Percentiles rank a stretch among this genome's conserved stretches.
phyloP scores from a whole-genome alignment of 805 yeast genomes.

The Teunomyces kruisii region DNA sequence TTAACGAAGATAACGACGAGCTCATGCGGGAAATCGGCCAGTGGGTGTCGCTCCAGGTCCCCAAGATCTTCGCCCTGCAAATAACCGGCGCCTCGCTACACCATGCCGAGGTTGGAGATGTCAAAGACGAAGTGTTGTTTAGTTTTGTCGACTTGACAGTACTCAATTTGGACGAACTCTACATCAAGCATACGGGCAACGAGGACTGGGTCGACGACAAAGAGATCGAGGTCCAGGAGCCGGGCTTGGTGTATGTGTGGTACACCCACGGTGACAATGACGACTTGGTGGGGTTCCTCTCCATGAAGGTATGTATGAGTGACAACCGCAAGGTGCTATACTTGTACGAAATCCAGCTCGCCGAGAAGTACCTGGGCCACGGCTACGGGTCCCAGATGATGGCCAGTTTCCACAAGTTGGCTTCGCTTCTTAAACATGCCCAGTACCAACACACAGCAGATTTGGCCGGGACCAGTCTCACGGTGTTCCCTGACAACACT shows the following conservation, averaged over 20 bases:
- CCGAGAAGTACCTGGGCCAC: constrained; percentile 28
- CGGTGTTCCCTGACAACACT: constrained; percentile 50
- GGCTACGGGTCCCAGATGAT: constrained; percentile 44
- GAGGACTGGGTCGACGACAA: constrained; percentile 42
- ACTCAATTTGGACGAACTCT: constrained; percentile 27
- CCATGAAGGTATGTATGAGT: constrained; percentile 46
- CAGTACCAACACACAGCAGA: neutral
- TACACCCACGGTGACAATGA: constrained; percentile 16
- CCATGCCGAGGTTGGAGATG: neutral
- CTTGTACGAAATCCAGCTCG: constrained; percentile 57
- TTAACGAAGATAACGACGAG: neutral
- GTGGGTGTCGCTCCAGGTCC: neutral
- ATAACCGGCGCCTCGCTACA: neutral
- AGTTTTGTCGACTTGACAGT: constrained; percentile 24
- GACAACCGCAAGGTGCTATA: constrained; percentile 41
- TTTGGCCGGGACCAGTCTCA: constrained; percentile 38
- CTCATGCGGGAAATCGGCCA: neutral
- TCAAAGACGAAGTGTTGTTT: neutral
- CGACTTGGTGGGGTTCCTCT: constrained; percentile 43
- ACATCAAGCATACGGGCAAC: constrained; percentile 29
- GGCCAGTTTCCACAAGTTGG: constrained; percentile 30
- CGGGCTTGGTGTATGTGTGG: constrained; percentile 46
- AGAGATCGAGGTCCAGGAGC: constrained; percentile 45
- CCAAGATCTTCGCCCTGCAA: neutral
- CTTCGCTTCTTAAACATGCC: constrained; percentile 8